Base-by-base conservation (phyloP, 2,329 filamentous ascomycete species). In the Talaromyces sp. region DNA sequence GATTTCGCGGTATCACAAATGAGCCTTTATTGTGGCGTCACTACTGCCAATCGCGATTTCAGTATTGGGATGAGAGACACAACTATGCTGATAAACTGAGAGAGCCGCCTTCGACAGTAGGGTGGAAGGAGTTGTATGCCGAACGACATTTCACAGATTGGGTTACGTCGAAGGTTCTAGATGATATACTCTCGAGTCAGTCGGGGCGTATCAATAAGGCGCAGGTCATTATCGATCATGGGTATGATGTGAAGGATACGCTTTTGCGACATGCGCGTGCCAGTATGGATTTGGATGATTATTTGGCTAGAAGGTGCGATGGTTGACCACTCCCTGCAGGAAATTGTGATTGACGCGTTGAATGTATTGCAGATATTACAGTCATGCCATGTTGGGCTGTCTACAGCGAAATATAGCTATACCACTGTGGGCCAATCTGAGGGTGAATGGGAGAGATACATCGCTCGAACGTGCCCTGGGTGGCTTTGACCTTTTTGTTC, bases 161-260 rank as follows among this genome's bases (percentile, higher is more conserved):
- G 16, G 74, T 77, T 63, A 84, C 86, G 33, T 81, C 82, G 10
- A 72, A 72, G 9, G 78, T 88, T 8, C 79, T 98, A 64, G 82
- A 93, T 67, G 83, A 81, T 35, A 87, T 97, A 65, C 81, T 98
- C 62, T 76, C 81, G n/a, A 88, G 85, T 37, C 91, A 92, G 74
- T 84, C 88, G 41, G 83, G 86, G 62, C 88, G 93, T 22, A 84
- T 92, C 64, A 82, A 84, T 63, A 88, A 88, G 71, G 88, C 92
- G 67, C 86, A 90, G 70, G 79, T 84, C 60, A 90, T 98, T 67
- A 87, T 90, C 62, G 80, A 82, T 33, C 83, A 88, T 71, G 93
- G 93, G 0, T 94, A 93, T 72, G 93, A 98, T 79, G 91, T 90
- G 54, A 97, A 97, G 75, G 93, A 97, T 75, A 88, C 88, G 63